Conservation (phyloP, 495 filamentous ascomycete species). For the Podospora comata region DNA sequence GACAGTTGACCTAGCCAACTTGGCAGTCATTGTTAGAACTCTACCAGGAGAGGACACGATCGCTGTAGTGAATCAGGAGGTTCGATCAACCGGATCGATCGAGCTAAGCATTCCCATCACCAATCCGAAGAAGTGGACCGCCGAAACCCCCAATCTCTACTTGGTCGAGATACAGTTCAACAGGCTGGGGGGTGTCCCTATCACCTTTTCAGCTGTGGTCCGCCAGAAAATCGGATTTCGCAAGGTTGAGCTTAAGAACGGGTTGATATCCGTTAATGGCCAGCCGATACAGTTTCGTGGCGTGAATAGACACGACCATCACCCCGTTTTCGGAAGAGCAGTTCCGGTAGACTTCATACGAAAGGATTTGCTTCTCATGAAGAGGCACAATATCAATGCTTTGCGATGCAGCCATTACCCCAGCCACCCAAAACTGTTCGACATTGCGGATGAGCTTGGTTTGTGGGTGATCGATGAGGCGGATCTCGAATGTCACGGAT, state of each 20-base stretch:
- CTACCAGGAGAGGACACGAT: conserved; percentile 36
- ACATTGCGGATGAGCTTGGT: conserved; percentile 65
- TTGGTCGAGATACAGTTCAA: conserved; percentile 39
- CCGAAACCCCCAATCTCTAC: conserved; percentile 62
- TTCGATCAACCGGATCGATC: conserved; percentile 17
- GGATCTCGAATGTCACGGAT: conserved; percentile 69
- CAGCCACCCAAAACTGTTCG: conserved; percentile 54
- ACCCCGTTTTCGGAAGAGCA: conserved; percentile 55
- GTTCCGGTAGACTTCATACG: conserved; percentile 57
- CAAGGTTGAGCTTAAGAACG: conserved; percentile 55
- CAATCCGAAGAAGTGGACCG: conserved; percentile 60
- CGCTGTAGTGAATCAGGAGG: conserved; percentile 11
- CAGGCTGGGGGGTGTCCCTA: background rate
- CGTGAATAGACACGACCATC: conserved; percentile 64
- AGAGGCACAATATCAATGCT: conserved; percentile 63
- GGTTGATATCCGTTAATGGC: conserved; percentile 58
- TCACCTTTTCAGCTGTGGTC: background rate
- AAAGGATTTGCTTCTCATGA: conserved; percentile 62
- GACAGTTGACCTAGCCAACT: conserved; percentile 12
- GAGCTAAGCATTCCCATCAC: conserved; percentile 42
- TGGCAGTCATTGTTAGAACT: conserved; percentile 32
- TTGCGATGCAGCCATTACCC: conserved; percentile 63
- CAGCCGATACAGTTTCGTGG: conserved; percentile 54
- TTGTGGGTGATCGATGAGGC: conserved; percentile 70
- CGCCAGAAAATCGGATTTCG: conserved; percentile 53